phyloP scores from a whole-genome alignment of 495 filamentous ascomycete genomes.

The Aspergillus ellipticus region DNA sequence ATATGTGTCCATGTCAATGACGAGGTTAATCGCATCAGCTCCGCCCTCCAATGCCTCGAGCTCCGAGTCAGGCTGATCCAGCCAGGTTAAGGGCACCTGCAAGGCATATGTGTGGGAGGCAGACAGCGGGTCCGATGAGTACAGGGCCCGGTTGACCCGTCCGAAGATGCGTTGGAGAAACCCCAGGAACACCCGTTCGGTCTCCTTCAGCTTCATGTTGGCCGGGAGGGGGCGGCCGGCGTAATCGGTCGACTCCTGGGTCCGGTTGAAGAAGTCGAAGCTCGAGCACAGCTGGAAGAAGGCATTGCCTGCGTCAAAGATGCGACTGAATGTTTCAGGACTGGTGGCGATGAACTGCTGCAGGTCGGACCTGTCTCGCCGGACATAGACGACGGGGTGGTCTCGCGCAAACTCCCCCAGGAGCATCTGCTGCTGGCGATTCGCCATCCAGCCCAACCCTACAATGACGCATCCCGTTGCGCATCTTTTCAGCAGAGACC shows the following conservation, averaged over 20 bases:
- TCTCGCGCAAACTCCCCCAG: slow-evolving; percentile 29
- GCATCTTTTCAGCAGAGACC: slow-evolving; percentile 52
- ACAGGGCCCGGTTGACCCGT: neutral
- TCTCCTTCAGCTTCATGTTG: slow-evolving; percentile 38
- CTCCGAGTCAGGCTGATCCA: slow-evolving; percentile 46
- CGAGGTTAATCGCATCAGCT: slow-evolving; percentile 58
- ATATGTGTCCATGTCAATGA: slow-evolving; percentile 37
- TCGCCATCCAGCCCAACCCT: slow-evolving; percentile 28
- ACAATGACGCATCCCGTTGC: slow-evolving; percentile 60
- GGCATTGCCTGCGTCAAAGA: slow-evolving; percentile 40
- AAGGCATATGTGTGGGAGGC: slow-evolving; percentile 52
- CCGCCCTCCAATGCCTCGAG: slow-evolving; percentile 56
- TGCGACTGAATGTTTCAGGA: slow-evolving; percentile 47
- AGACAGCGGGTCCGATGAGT: slow-evolving; percentile 16
- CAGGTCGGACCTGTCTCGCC: slow-evolving; percentile 54
- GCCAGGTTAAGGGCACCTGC: slow-evolving; percentile 47
- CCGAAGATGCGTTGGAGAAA: slow-evolving; percentile 6
- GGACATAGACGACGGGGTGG: slow-evolving; percentile 65
- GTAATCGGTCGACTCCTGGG: slow-evolving; percentile 6
- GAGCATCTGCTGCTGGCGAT: slow-evolving; percentile 14
- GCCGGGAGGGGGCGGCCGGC: neutral
- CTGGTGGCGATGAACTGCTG: slow-evolving; percentile 11
- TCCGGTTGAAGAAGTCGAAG: slow-evolving; percentile 67
- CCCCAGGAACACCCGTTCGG: slow-evolving; percentile 25
- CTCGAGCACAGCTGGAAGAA: slow-evolving; percentile 58